Evolutionary conservation across 2,329 filamentous ascomycete species (phyloP).

Genomic region (Pseudopithomyces maydicus): DNA sequence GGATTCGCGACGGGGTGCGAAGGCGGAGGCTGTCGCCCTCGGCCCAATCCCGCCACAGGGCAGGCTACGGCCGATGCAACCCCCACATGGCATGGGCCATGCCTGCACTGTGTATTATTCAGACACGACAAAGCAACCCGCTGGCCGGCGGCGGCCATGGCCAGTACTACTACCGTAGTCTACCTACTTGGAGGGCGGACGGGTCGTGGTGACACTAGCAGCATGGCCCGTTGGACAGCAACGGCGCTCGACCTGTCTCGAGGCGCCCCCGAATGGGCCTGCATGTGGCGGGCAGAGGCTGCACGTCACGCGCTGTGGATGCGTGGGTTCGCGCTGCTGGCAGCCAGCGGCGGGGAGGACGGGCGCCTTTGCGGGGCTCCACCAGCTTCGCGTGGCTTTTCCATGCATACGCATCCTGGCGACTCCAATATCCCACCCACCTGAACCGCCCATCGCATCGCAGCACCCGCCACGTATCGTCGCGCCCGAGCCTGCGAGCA

Average conservation of each 20-base stretch:
- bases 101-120: slow-evolving; percentile 29
- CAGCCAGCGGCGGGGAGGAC: background rate
- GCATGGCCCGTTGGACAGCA: too few species aligned
- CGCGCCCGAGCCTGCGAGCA: slow-evolving; percentile 19
- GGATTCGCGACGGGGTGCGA: slow-evolving; percentile 23
- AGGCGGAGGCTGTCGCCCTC: slow-evolving; percentile 7
- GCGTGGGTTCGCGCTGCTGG: background rate
- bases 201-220: background rate
- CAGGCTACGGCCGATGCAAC: slow-evolving; percentile 15
- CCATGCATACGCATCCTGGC: slow-evolving; percentile 15
- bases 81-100: slow-evolving; percentile 34
- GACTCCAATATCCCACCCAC: slow-evolving; percentile 19
- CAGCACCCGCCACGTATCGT: slow-evolving; percentile 13
- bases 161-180: too few species aligned
- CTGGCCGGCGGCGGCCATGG: background rate
- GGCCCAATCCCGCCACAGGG: slow-evolving; percentile 19
- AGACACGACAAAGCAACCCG: slow-evolving; percentile 43
- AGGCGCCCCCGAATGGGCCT: too few species aligned
- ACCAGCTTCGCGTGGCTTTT: background rate
- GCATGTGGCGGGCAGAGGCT: background rate
- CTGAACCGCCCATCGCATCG: slow-evolving; percentile 5
- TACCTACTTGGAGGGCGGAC: too few species aligned
- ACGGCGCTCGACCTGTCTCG: too few species aligned
- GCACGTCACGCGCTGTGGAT: background rate
- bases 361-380: slow-evolving; percentile 15